phyloP scores from a whole-genome alignment of 768 basidiomycete species.

The Sarcodon aspratus region DNA sequence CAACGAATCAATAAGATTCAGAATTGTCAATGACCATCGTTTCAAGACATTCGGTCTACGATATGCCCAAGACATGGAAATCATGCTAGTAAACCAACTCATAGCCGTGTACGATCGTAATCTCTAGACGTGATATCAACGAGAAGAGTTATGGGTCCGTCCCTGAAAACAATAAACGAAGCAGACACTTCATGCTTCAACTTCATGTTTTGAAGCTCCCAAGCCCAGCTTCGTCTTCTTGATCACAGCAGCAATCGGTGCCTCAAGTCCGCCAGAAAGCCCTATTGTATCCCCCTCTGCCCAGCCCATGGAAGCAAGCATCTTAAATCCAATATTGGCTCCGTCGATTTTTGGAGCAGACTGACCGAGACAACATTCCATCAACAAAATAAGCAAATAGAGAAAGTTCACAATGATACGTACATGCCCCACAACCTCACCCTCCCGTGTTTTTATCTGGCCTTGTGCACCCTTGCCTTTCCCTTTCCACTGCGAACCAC shows the following conservation, averaged over 20 bases:
- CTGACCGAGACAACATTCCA: constrained; percentile 16
- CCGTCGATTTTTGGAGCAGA: constrained; percentile 75
- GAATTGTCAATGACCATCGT: no score
- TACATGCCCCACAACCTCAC: constrained; percentile 81
- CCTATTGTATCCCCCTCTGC: constrained; percentile 74
- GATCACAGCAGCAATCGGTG: constrained; percentile 72
- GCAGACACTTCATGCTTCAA: background rate
- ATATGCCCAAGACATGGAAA: no score
- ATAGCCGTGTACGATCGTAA: no score
- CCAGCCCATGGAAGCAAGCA: constrained; percentile 92
- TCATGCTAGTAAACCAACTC: no score
- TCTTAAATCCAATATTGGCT: constrained; percentile 76
- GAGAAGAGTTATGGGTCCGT: no score
- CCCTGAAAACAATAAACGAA: no score
- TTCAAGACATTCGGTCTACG: no score
- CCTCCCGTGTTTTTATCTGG: constrained; percentile 46
- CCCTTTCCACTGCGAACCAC: constrained; percentile 8
- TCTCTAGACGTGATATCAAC: no score
- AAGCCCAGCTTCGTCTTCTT: constrained; percentile 81
- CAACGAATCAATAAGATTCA: no score
- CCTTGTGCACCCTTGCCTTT: constrained; percentile 8
- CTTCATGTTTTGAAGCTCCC: constrained; percentile 35
- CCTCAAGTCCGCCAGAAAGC: constrained; percentile 48
- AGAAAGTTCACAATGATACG: constrained; percentile 6
- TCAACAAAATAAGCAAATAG: constrained; percentile 1